A percentile compares a stretch with the other conserved stretches of the same genome.
These are phyloP conservation scores for Aegilops longissima DNA, from an alignment of 176 grass and related monocot genomes.

Conservation along the genomic window DNA sequence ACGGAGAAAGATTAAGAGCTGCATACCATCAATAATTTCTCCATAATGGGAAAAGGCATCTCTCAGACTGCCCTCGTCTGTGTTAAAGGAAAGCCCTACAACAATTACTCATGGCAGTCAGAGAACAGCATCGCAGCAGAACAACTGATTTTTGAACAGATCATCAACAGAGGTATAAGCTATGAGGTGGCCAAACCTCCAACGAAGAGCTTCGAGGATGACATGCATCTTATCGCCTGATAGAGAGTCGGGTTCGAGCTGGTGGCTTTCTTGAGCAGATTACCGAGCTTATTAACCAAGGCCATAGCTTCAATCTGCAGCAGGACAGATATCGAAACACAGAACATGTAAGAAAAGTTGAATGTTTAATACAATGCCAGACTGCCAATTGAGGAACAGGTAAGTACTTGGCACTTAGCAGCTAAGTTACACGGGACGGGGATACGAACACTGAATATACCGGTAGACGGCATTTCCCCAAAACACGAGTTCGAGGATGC, in stretches of 20 bases:
- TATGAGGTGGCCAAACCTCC: conserved; percentile 50
- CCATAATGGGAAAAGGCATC: conserved; percentile 72
- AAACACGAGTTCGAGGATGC: background rate
- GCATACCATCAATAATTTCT: conserved; percentile 70
- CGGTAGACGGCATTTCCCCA: background rate
- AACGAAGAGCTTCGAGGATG: conserved; percentile 86
- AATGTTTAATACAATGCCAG: too few relatives aligned
- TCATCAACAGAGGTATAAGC: background rate
- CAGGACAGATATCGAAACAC: background rate
- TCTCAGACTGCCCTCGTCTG: conserved; percentile 58
- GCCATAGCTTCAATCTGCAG: conserved; percentile 58
- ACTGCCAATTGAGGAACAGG: too few relatives aligned
- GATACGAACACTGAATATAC: background rate
- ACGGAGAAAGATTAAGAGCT: background rate
- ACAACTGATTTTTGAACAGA: background rate
- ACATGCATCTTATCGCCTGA: conserved; percentile 93
- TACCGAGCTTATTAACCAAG: conserved; percentile 62
- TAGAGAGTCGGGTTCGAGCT: conserved; percentile 54
- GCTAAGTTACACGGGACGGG: background rate
- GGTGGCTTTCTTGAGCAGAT: conserved; percentile 66
- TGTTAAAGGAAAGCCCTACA: conserved; percentile 74
- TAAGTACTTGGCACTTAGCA: background rate
- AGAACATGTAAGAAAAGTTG: background rate
- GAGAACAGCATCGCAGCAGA: background rate
- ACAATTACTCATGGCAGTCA: background rate